These are phyloP conservation scores for Boletus edulis DNA, from an alignment of 768 basidiomycete genomes.

Conservation along the genomic window DNA sequence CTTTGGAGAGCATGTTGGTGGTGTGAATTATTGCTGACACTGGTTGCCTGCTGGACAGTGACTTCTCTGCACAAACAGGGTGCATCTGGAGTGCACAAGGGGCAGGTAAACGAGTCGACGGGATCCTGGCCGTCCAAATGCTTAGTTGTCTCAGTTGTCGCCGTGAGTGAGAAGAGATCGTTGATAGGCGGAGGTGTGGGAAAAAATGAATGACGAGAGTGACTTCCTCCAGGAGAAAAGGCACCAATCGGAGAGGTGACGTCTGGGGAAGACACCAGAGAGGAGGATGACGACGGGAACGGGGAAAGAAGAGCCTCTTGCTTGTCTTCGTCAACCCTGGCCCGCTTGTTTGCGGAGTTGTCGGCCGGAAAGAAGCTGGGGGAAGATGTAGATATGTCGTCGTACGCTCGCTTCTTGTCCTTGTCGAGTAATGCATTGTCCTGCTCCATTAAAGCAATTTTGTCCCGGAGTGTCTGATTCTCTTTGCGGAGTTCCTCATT, in stretches of 20 bases:
- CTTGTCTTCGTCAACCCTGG: slow-evolving; percentile 28
- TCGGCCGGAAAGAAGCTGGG: slow-evolving; percentile 21
- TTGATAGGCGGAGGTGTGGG: slow-evolving; percentile 30
- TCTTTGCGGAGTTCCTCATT: slow-evolving; percentile 73
- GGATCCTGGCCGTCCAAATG: slow-evolving; percentile 33
- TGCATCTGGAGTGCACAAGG: slow-evolving; percentile 68
- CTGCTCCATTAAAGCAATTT: slow-evolving; percentile 41
- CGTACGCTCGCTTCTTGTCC: slow-evolving; percentile 60
- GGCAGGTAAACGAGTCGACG: slow-evolving; percentile 48
- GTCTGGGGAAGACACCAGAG: slow-evolving; percentile 52
- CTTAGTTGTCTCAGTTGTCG: slow-evolving; percentile 26
- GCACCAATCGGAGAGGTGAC: slow-evolving; percentile 27
- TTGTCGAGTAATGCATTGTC: slow-evolving; percentile 30
- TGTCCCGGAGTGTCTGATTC: slow-evolving; percentile 59
- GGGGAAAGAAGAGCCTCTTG: slow-evolving; percentile 21
- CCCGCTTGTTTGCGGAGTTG: slow-evolving; percentile 37
- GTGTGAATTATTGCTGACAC: slow-evolving; percentile 6
- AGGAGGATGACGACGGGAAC: slow-evolving; percentile 40
- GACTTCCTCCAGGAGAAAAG: slow-evolving; percentile 33
- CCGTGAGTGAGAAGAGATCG: slow-evolving; percentile 38
- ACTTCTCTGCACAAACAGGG: slow-evolving; percentile 80
- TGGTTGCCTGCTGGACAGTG: slow-evolving; percentile 44
- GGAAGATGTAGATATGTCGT: slow-evolving; percentile 42
- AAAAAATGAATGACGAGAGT: slow-evolving; percentile 27
- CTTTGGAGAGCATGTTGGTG: slow-evolving; percentile 12